Percentiles rank a stretch among this genome's conserved stretches.
Conservation (phyloP, 768 basidiomycete species). For the Dacryopinax primogenitus region DNA sequence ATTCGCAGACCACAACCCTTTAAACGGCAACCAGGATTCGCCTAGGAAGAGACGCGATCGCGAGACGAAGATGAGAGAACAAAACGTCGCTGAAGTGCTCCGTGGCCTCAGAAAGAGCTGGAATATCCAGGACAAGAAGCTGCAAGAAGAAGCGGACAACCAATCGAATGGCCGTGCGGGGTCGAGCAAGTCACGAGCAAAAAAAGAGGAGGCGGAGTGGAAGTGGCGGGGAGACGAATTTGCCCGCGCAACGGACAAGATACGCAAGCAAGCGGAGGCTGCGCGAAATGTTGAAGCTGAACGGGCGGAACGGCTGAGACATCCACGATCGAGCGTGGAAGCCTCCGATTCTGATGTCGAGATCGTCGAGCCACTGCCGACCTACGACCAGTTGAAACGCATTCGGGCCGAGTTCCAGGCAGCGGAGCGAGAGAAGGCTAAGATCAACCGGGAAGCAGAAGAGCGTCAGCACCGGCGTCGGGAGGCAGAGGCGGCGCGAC, state of each 20-base stretch:
- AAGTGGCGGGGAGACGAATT: neutral
- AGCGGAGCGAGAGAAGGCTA: neutral
- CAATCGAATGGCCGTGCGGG: neutral
- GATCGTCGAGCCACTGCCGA: slow-evolving; percentile 1
- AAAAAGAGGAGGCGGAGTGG: neutral
- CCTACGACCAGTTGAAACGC: neutral
- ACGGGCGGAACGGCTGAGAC: neutral
- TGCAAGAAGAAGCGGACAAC: neutral
- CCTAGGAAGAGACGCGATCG: neutral
- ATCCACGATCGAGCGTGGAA: too few relatives aligned
- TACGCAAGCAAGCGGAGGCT: neutral
- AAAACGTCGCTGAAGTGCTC: neutral
- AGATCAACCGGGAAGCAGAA: neutral
- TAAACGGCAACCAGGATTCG: neutral
- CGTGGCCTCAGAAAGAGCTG: neutral
- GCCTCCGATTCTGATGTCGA: neutral
- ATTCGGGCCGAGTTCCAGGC: neutral
- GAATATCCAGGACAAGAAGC: neutral
- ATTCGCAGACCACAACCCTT: neutral
- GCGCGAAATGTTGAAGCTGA: neutral
- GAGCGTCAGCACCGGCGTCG: neutral
- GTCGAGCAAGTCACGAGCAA: neutral
- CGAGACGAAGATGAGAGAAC: neutral
- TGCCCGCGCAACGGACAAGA: neutral
- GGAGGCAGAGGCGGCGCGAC: neutral